phyloP scores from a whole-genome alignment of 2,329 filamentous ascomycete genomes.

The Paraphoma sp. region DNA sequence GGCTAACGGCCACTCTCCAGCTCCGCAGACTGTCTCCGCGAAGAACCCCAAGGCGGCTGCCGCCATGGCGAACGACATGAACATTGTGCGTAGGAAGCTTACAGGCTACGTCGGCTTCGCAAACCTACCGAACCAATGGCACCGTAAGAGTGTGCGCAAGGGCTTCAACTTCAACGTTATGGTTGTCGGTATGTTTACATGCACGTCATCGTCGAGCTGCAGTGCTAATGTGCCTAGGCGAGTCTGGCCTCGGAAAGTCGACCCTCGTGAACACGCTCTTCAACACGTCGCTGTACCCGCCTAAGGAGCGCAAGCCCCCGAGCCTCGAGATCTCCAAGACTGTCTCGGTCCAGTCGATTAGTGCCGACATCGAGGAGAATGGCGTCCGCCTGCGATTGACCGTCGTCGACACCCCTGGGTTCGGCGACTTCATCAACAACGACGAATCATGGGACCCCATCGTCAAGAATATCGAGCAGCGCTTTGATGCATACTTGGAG shows the following conservation, averaged over 20 bases:
- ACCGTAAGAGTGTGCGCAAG: conserved; percentile 99
- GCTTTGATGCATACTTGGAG: conserved; percentile 97
- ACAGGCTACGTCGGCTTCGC: conserved; percentile 99
- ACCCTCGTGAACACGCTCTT: conserved; percentile 99
- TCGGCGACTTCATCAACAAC: conserved; percentile 99
- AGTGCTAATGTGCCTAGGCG: conserved; percentile 66
- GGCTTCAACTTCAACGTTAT: conserved; percentile 99
- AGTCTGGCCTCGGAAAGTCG: conserved; percentile 98
- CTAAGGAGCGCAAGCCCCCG: conserved; percentile 97
- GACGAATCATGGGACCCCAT: conserved; percentile 99
- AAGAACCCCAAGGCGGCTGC: conserved; percentile 67
- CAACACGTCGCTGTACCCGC: conserved; percentile 98
- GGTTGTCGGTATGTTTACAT: conserved; percentile 86
- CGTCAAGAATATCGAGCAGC: conserved; percentile 99
- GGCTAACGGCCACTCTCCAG: conserved; percentile 54
- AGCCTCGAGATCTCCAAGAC: conserved; percentile 96
- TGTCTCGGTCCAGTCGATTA: conserved; percentile 62
- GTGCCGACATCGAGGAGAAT: conserved; percentile 86
- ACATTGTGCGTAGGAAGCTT: conserved; percentile 97
- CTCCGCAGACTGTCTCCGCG: conserved; percentile 66
- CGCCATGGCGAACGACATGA: conserved; percentile 65
- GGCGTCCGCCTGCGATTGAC: conserved; percentile 95
- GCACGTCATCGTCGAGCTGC: not conserved
- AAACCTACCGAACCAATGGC: conserved; percentile 99
- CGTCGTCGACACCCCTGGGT: conserved; percentile 96